phyloP scores from a whole-genome alignment of 176 grass and related monocot genomes.

The Aegilops speltoides region DNA sequence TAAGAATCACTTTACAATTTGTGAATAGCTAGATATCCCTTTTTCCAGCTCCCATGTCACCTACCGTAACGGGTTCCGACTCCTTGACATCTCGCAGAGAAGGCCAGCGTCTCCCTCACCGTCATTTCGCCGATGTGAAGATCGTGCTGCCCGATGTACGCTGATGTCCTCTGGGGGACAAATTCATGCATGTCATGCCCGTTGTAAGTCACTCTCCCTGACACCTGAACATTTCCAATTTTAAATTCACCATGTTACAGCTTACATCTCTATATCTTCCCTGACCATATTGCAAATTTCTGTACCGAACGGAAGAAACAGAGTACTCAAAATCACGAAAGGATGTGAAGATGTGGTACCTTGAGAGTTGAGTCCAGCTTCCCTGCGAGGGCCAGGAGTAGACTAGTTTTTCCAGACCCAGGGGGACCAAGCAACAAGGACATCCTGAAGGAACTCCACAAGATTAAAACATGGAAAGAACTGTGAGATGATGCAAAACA shows the following conservation, averaged over 20 bases:
- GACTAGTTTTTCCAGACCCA: slow-evolving; percentile 89
- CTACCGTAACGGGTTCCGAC: slow-evolving; percentile 94
- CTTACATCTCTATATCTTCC: background rate
- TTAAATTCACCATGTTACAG: slow-evolving; percentile 6
- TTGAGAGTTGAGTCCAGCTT: slow-evolving; percentile 76
- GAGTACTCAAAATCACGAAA: background rate
- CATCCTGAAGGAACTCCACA: slow-evolving; percentile 54
- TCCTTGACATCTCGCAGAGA: slow-evolving; percentile 89
- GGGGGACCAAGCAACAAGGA: slow-evolving; percentile 83
- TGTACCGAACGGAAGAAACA: background rate
- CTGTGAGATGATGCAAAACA: background rate
- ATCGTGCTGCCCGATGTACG: slow-evolving; percentile 87
- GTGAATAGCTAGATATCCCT: background rate
- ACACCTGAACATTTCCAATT: slow-evolving; percentile 48
- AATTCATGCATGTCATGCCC: slow-evolving; percentile 95
- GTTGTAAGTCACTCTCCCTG: slow-evolving; percentile 80
- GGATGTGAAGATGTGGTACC: slow-evolving; percentile 28
- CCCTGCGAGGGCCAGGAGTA: slow-evolving; percentile 84
- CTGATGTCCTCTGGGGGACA: slow-evolving; percentile 81
- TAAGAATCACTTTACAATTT: slow-evolving; percentile 10
- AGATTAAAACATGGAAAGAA: background rate
- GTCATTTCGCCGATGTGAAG: slow-evolving; percentile 90
- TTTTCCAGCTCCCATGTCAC: background rate
- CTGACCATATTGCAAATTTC: background rate
- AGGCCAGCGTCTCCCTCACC: slow-evolving; percentile 75